These are phyloP conservation scores for Pugionium cornutum DNA, from an alignment of 345 rosid species.

Conservation along the genomic window DNA sequence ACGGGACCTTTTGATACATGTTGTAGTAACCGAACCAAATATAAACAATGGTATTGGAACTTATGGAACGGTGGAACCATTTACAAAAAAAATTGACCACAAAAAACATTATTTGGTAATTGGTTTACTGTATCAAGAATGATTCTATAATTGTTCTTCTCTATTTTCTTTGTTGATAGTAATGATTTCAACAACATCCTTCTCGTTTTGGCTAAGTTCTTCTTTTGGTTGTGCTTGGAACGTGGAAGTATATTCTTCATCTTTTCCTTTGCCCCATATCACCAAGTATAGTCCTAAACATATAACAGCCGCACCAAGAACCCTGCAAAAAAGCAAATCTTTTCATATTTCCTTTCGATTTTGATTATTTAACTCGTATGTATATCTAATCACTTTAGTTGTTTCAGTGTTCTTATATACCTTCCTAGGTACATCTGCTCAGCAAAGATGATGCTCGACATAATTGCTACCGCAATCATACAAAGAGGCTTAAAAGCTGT, in stretches of 20 bases:
- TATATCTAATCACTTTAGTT: not conserved
- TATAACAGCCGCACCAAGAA: slow-evolving; percentile 66
- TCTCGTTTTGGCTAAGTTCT: not conserved
- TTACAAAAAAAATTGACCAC: too few relatives aligned
- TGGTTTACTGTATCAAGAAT: too few relatives aligned
- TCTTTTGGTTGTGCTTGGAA: slow-evolving; percentile 29
- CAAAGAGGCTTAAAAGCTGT: slow-evolving; percentile 71
- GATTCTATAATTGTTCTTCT: too few relatives aligned
- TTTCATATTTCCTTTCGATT: not conserved
- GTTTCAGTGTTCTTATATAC: slow-evolving; percentile 31
- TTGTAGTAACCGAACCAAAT: too few relatives aligned
- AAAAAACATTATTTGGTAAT: too few relatives aligned
- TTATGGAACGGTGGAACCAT: too few relatives aligned
- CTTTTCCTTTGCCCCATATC: slow-evolving; percentile 81
- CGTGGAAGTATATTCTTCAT: slow-evolving; percentile 39
- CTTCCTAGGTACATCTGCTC: slow-evolving; percentile 79
- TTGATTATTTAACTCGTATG: not conserved
- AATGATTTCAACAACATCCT: too few relatives aligned
- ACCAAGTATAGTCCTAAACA: slow-evolving; percentile 74
- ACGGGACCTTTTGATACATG: too few relatives aligned
- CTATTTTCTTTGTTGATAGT: not conserved
- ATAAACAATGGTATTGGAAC: too few relatives aligned
- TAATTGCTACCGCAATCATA: slow-evolving; percentile 68
- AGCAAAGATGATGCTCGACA: slow-evolving; percentile 60
- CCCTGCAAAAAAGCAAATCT: slow-evolving; percentile 42